These are phyloP conservation scores for Candida vaughaniae DNA, from an alignment of 805 yeast genomes.

Conservation along the genomic window DNA sequence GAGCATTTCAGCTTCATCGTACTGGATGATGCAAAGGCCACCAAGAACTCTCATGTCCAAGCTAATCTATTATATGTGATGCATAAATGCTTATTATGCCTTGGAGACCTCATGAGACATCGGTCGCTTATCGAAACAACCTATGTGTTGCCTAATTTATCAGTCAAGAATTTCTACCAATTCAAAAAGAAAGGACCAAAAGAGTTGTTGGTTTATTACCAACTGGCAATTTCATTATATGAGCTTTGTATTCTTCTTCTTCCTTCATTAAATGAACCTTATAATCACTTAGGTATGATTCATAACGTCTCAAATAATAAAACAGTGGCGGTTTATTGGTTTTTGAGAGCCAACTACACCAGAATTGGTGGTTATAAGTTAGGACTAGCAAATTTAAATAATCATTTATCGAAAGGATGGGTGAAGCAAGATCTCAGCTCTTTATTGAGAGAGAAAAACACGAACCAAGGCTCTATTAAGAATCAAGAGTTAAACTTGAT, in stretches of 20 bases:
- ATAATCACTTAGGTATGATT: constrained; percentile 56
- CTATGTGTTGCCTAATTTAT: constrained; percentile 36
- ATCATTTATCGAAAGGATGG: constrained; percentile 31
- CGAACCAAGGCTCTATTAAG: constrained; percentile 3
- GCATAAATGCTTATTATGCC: constrained; percentile 49
- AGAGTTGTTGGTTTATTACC: constrained; percentile 29
- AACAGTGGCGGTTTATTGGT: constrained; percentile 50
- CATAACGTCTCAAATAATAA: constrained; percentile 42
- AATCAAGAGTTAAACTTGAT: constrained; percentile 18
- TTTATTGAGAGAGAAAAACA: constrained; percentile 1
- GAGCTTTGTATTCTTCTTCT: constrained; percentile 53
- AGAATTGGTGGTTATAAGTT: constrained; percentile 46
- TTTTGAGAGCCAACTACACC: constrained; percentile 55
- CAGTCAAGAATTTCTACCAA: constrained; percentile 27
- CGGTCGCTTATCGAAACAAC: constrained; percentile 48
- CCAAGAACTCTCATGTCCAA: constrained; percentile 11
- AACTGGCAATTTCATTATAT: constrained; percentile 35
- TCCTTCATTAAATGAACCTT: constrained; percentile 70
- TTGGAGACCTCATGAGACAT: constrained; percentile 62
- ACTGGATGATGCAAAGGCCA: not conserved
- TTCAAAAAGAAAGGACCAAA: constrained; percentile 27
- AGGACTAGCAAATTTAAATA: constrained; percentile 47
- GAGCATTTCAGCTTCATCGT: constrained; percentile 25
- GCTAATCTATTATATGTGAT: constrained; percentile 41
- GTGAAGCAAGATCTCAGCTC: constrained; percentile 4